These are phyloP conservation scores for Monilinia fructicola DNA, from an alignment of 2,329 filamentous ascomycete genomes.

Conservation along the genomic window DNA sequence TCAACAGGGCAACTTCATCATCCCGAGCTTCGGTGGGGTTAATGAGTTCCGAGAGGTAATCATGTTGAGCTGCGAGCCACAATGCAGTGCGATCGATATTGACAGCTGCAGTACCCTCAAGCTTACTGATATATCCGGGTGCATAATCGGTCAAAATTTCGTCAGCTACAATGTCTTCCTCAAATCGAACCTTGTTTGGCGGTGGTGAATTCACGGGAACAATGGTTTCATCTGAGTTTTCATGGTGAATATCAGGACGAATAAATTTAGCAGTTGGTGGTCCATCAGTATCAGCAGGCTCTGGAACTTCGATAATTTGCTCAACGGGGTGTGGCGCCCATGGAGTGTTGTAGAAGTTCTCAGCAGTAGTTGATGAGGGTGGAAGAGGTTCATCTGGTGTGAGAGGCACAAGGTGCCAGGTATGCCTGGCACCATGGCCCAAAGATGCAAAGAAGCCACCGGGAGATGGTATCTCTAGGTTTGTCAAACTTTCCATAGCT, in stretches of 20 bases:
- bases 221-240: slow-evolving; percentile 43
- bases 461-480: slow-evolving; percentile 85
- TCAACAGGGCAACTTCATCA: slow-evolving; percentile 39
- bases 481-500: slow-evolving; percentile 71
- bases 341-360: slow-evolving; percentile 84
- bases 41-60: slow-evolving; percentile 69
- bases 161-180: slow-evolving; percentile 56
- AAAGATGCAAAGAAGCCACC: slow-evolving; percentile 89
- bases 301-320: slow-evolving; percentile 61
- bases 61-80: slow-evolving; percentile 81
- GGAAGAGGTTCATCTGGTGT: slow-evolving; percentile 56
- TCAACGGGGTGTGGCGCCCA: slow-evolving; percentile 66
- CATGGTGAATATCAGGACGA: slow-evolving; percentile 38
- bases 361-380: slow-evolving; percentile 86
- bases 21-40: slow-evolving; percentile 51
- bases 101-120: slow-evolving; percentile 67
- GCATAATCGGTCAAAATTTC: slow-evolving; percentile 72
- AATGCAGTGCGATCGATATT: slow-evolving; percentile 81
- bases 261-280: slow-evolving; percentile 64
- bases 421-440: slow-evolving; percentile 70
- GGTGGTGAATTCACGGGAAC: slow-evolving; percentile 28
- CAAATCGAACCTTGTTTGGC: background rate
- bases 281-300: slow-evolving; percentile 53
- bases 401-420: slow-evolving; percentile 69
- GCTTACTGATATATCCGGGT: slow-evolving; percentile 70